These are phyloP conservation scores for Phytophthora niederhauseri DNA, from an alignment of 352 stramenopile species.

Conservation along the genomic window DNA sequence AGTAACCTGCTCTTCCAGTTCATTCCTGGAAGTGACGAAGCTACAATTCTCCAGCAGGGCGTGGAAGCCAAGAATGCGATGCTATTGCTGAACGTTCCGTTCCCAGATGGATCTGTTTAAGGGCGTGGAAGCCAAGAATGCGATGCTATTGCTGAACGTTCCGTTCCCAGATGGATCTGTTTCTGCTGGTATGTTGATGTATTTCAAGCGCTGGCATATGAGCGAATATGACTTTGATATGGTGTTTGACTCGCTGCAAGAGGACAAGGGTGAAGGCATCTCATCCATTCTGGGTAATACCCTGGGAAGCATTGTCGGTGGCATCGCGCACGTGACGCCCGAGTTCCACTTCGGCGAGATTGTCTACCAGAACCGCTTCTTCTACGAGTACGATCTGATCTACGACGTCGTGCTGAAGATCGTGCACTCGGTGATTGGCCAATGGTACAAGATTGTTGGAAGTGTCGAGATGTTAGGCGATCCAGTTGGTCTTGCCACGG, in stretches of 20 bases:
- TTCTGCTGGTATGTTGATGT: conserved; percentile 71
- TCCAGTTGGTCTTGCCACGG: conserved; percentile 79
- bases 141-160: conserved; percentile 57
- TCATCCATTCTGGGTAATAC: conserved; percentile 81
- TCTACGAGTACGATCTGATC: conserved; percentile 87
- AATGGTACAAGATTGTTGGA: conserved; percentile 92
- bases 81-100: conserved; percentile 50
- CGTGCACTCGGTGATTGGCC: conserved; percentile 71
- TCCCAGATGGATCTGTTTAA: conserved; percentile 59
- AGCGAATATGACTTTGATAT: conserved; percentile 75
- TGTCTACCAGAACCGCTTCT: conserved; percentile 78
- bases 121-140: conserved; percentile 68
- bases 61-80: conserved; percentile 69
- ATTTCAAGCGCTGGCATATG: conserved; percentile 85
- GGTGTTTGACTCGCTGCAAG: conserved; percentile 85
- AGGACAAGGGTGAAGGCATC: conserved; percentile 81
- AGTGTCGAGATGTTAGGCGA: conserved; percentile 87
- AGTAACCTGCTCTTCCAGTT: conserved; percentile 80
- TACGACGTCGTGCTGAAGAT: conserved; percentile 77
- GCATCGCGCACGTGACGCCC: conserved; percentile 86
- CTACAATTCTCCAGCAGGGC: conserved; percentile 59
- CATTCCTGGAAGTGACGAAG: conserved; percentile 71
- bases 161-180: conserved; percentile 52
- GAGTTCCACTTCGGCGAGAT: conserved; percentile 83
- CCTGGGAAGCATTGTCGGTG: conserved; percentile 86